A percentile compares a stretch with the other conserved stretches of the same genome.
phyloP scores from a whole-genome alignment of 106 monocot genomes.

The Apostasia ramifera region DNA sequence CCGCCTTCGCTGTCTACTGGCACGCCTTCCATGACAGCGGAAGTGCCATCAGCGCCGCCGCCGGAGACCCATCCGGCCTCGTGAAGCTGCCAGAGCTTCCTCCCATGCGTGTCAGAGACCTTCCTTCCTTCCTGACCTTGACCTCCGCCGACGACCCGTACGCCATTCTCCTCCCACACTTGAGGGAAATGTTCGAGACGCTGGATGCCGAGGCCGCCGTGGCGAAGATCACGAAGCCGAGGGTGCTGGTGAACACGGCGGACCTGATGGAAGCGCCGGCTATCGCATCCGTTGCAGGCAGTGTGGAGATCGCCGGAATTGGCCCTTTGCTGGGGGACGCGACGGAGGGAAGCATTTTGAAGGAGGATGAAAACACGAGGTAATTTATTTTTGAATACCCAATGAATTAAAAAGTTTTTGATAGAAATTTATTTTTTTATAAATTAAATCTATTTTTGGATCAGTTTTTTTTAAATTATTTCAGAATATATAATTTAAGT shows the following conservation, averaged over 20 bases:
- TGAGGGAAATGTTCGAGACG: not conserved
- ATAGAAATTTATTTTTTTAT: not conserved
- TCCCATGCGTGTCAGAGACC: conserved; percentile 11
- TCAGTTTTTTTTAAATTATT: not conserved
- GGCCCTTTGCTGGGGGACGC: conserved; percentile 11
- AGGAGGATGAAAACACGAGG: not conserved
- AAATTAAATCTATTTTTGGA: not conserved
- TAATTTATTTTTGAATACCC: not conserved
- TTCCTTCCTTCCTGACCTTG: conserved; percentile 22
- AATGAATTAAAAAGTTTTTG: not conserved
- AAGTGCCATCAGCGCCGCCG: conserved; percentile 7
- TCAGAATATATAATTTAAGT: not conserved
- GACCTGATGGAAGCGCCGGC: conserved; percentile 18
- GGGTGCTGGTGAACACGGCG: conserved; percentile 32
- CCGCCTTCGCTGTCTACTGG: conserved; percentile 9
- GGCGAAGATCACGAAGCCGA: not conserved
- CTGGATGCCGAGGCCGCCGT: not conserved
- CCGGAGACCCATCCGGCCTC: conserved; percentile 8
- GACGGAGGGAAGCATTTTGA: not conserved
- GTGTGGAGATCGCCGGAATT: conserved; percentile 12
- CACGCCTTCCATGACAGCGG: conserved; percentile 39
- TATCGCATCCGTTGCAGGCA: not conserved
- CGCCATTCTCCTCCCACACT: not conserved
- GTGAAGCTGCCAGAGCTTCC: conserved; percentile 20
- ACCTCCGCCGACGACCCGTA: conserved; percentile 1